phyloP scores from a whole-genome alignment of 2,329 filamentous ascomycete genomes.

The Cladophialophora chaetospira region DNA sequence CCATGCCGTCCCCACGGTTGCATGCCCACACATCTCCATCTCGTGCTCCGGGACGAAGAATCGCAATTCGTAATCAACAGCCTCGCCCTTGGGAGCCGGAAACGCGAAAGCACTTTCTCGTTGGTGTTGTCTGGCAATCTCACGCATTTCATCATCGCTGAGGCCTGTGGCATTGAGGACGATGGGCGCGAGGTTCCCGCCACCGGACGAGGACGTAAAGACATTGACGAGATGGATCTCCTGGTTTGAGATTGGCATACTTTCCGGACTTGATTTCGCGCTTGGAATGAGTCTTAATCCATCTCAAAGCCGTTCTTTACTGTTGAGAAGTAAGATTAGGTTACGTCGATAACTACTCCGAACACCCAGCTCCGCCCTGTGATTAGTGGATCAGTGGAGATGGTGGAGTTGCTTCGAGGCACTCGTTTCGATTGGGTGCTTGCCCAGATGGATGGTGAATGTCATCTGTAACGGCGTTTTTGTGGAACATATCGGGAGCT shows the following conservation, averaged over 20 bases:
- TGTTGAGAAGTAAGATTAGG: too few species aligned
- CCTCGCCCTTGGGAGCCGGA: not conserved
- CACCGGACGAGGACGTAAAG: not conserved
- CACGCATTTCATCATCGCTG: slow-evolving; percentile 5
- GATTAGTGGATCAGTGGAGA: too few species aligned
- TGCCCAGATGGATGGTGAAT: too few species aligned
- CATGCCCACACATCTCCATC: slow-evolving; percentile 15
- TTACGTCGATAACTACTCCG: too few species aligned
- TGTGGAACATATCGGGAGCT: too few species aligned
- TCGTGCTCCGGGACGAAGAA: slow-evolving; percentile 13
- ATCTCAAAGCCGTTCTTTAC: too few species aligned
- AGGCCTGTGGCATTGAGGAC: slow-evolving; percentile 2
- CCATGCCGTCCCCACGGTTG: slow-evolving; percentile 10
- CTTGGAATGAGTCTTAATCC: too few species aligned
- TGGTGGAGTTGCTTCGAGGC: too few species aligned
- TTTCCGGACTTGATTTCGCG: too few species aligned
- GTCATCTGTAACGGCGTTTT: too few species aligned
- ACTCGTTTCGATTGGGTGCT: too few species aligned
- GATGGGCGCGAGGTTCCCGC: slow-evolving; percentile 7
- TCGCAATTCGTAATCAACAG: slow-evolving; percentile 1
- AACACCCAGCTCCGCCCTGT: too few species aligned
- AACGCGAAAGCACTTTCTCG: slow-evolving; percentile 5
- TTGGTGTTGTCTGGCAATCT: not conserved
- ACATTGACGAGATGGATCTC: slow-evolving; percentile 35
- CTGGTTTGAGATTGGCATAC: not conserved